These are phyloP conservation scores for Camptophora hylomeconis DNA, from an alignment of 2,329 filamentous ascomycete genomes.

Conservation along the genomic window DNA sequence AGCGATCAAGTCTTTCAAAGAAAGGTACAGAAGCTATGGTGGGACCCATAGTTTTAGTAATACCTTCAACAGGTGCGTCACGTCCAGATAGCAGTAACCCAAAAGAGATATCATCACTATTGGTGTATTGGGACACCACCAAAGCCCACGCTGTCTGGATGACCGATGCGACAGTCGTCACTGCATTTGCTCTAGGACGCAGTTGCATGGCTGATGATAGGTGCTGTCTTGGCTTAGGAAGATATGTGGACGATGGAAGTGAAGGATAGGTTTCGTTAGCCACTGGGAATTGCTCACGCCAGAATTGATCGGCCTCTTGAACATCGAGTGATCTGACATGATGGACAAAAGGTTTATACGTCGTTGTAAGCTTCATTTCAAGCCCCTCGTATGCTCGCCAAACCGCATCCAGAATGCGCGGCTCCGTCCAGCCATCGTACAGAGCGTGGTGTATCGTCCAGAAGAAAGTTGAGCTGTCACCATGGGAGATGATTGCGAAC, in stretches of 20 bases:
- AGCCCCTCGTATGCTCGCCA: slow-evolving; percentile 10
- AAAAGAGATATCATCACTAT: slow-evolving; percentile 35
- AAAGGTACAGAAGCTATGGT: slow-evolving; percentile 30
- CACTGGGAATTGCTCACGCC: slow-evolving; percentile 10
- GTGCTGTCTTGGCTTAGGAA: slow-evolving; percentile 6
- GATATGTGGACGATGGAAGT: slow-evolving; percentile 8
- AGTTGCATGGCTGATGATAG: slow-evolving; percentile 1
- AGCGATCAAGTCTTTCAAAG: slow-evolving; percentile 26
- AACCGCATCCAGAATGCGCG: slow-evolving; percentile 13
- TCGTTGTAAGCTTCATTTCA: slow-evolving; percentile 7
- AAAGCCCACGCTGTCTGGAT: slow-evolving; percentile 35
- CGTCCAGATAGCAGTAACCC: slow-evolving; percentile 28
- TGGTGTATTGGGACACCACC: slow-evolving; percentile 33
- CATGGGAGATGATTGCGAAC: slow-evolving; percentile 6
- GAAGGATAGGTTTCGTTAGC: slow-evolving; percentile 6
- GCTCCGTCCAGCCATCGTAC: slow-evolving; percentile 27
- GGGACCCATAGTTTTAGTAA: slow-evolving; percentile 28
- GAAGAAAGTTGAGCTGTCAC: slow-evolving; percentile 16
- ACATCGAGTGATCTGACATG: slow-evolving; percentile 13
- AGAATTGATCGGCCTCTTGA: slow-evolving; percentile 9
- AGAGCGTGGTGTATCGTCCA: slow-evolving; percentile 31
- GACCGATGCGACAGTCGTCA: slow-evolving; percentile 20
- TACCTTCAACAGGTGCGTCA: slow-evolving; percentile 22
- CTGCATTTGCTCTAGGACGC: slow-evolving; percentile 9
- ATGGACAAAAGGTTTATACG: slow-evolving; percentile 17